These are phyloP conservation scores for Magnaporthales sp. DNA, from an alignment of 2,329 filamentous ascomycete genomes.

Conservation along the genomic window DNA sequence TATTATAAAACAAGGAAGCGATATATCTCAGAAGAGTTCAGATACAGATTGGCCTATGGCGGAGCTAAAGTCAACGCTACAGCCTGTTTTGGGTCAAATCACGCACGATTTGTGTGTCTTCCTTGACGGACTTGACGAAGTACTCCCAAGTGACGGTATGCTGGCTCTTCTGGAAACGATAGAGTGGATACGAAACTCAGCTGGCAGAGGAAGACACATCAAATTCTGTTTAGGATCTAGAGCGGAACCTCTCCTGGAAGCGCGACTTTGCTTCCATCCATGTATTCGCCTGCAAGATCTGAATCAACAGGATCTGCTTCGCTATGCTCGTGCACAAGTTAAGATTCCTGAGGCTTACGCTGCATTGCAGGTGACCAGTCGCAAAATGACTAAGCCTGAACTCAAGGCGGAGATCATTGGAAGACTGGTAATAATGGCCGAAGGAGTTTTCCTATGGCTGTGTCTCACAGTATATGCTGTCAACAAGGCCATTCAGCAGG, in stretches of 20 bases:
- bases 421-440: not conserved
- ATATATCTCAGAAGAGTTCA: not conserved
- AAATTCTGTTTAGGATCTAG: conserved; percentile 1
- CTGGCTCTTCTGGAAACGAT: not conserved
- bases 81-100: not conserved
- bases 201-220: not conserved
- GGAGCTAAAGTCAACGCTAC: conserved; percentile 2
- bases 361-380: not conserved
- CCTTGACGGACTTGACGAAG: conserved; percentile 7
- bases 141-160: not conserved
- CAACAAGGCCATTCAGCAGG: not conserved
- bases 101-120: conserved; percentile 9
- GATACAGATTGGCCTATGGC: conserved; percentile 11
- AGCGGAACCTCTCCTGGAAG: not conserved
- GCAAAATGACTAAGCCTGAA: not conserved
- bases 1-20: not conserved
- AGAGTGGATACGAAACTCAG: not conserved
- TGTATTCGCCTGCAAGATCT: not conserved
- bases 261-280: not conserved
- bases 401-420: not conserved
- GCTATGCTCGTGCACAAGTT: not conserved
- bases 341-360: not conserved
- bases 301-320: not conserved
- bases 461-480: not conserved
- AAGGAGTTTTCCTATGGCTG: conserved; percentile 5